Evolutionary conservation across 441 rosid genomes (phyloP).

Genomic region (Aleurites moluccanus): DNA sequence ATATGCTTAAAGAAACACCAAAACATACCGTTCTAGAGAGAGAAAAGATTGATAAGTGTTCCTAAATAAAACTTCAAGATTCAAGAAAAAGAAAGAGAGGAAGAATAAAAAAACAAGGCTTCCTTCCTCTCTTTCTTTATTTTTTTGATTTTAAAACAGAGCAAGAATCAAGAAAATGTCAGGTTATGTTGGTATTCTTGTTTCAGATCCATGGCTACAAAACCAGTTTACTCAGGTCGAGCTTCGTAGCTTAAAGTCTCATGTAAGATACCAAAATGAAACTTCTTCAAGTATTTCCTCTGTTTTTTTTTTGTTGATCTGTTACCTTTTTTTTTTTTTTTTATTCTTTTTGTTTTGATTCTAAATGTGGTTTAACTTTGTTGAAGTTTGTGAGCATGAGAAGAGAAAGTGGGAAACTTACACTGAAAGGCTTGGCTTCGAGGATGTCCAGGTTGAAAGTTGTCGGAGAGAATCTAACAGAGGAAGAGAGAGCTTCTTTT

Average conservation of each 20-base stretch:
- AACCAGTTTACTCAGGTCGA: conserved; percentile 98
- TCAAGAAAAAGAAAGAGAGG: not conserved
- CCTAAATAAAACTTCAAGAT: too few species aligned
- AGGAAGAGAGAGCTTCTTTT: conserved; percentile 63
- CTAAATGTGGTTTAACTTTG: not conserved
- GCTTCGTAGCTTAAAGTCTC: conserved; percentile 91
- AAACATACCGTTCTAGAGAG: not conserved
- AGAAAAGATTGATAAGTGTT: not conserved
- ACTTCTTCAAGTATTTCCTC: not conserved
- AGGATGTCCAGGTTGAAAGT: conserved; percentile 81
- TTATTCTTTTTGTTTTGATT: conserved; percentile 6
- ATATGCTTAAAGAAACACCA: conserved; percentile 6
- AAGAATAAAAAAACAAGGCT: not conserved
- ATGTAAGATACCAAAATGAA: conserved; percentile 40
- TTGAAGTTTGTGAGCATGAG: conserved; percentile 79
- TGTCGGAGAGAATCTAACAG: conserved; percentile 75
- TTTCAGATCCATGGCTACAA: conserved; percentile 94
- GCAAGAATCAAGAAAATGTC: conserved; percentile 50
- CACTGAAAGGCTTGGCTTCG: conserved; percentile 73
- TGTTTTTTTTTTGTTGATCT: not conserved
- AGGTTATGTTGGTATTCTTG: conserved; percentile 82
- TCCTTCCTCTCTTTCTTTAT: not conserved
- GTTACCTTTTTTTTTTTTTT: conserved; percentile 1
- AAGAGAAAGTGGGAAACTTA: conserved; percentile 90
- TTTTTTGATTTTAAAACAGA: not conserved